These are phyloP conservation scores for Malus hybrid DNA, from an alignment of 331 rosid species.

Conservation along the genomic window DNA sequence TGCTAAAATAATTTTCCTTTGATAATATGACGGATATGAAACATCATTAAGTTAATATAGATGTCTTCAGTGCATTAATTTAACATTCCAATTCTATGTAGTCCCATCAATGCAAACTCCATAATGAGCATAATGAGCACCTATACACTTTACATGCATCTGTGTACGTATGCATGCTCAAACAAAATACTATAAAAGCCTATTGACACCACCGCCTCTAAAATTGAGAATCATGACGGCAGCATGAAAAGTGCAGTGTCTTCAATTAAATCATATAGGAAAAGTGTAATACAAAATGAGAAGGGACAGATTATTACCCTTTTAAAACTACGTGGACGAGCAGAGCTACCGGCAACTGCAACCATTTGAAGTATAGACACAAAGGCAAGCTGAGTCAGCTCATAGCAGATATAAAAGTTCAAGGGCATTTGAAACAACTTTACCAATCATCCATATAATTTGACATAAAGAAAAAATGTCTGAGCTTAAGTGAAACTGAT, in stretches of 20 bases:
- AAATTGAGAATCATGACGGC: neutral
- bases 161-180: neutral
- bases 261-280: neutral
- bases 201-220: too few relatives aligned
- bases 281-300: neutral
- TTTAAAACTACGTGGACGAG: constrained; percentile 50
- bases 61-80: neutral
- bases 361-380: constrained; percentile 6
- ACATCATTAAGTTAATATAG: neutral
- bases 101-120: neutral
- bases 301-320: constrained; percentile 24
- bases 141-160: neutral
- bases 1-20: neutral
- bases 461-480: neutral
- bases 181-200: neutral
- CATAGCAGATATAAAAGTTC: neutral
- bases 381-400: neutral
- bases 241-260: neutral
- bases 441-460: neutral
- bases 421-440: neutral
- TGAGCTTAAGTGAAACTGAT: neutral
- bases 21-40: neutral
- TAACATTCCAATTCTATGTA: neutral
- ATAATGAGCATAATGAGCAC: neutral
- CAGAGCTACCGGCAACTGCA: constrained; percentile 53